phyloP scores from a whole-genome alignment of 768 basidiomycete species.

The Hebeloma cylindrosporum region DNA sequence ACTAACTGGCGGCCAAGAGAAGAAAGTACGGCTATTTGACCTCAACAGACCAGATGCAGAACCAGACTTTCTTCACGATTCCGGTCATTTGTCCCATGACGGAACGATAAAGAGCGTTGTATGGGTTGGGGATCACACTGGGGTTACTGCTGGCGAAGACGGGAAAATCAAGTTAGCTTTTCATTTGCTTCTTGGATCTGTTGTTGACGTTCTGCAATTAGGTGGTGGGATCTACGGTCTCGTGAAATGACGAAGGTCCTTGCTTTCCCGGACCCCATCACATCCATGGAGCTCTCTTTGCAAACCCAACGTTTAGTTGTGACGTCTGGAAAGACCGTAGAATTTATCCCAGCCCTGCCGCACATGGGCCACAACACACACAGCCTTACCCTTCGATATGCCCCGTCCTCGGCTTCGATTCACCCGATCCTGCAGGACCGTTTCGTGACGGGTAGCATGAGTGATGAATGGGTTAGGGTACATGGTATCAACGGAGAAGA shows the following conservation, averaged over 20 bases:
- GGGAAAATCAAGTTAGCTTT: slow-evolving; percentile 76
- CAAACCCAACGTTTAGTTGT: slow-evolving; percentile 83
- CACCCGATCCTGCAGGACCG: slow-evolving; percentile 87
- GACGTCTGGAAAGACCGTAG: slow-evolving; percentile 89
- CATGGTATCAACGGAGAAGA: slow-evolving; percentile 91
- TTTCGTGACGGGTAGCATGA: slow-evolving; percentile 87
- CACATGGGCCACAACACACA: slow-evolving; percentile 62
- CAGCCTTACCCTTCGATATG: slow-evolving; percentile 76
- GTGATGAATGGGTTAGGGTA: slow-evolving; percentile 96
- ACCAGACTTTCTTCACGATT: slow-evolving; percentile 73
- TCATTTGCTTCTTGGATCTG: slow-evolving; percentile 9
- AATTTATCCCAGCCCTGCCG: slow-evolving; percentile 81
- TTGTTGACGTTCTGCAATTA: slow-evolving; percentile 32
- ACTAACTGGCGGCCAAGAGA: slow-evolving; percentile 94
- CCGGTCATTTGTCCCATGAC: slow-evolving; percentile 69
- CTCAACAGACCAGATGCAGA: slow-evolving; percentile 83
- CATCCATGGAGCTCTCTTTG: slow-evolving; percentile 89
- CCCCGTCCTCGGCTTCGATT: slow-evolving; percentile 91
- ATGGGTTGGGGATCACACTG: slow-evolving; percentile 86
- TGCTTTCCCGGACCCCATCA: slow-evolving; percentile 76
- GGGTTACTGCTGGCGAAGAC: slow-evolving; percentile 92
- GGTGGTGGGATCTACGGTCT: slow-evolving; percentile 96
- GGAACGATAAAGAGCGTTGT: slow-evolving; percentile 92
- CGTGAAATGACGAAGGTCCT: slow-evolving; percentile 68
- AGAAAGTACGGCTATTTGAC: slow-evolving; percentile 95